These are phyloP conservation scores for Tinospora cordifolia DNA, from an alignment of 164 flowering plant genomes.

Conservation along the genomic window DNA sequence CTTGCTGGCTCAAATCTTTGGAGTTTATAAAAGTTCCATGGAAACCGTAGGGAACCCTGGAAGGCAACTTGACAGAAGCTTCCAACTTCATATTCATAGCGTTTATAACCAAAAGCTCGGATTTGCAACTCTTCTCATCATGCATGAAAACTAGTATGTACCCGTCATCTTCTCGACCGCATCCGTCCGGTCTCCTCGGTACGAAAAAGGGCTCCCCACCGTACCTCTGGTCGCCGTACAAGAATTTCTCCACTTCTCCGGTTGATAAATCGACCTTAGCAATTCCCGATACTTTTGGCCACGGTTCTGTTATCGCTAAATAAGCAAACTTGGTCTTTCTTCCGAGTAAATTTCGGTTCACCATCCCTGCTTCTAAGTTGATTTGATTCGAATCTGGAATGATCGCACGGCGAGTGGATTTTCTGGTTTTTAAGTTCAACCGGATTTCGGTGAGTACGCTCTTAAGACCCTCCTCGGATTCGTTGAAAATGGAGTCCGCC, in stretches of 20 bases:
- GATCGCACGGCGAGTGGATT: slow-evolving; percentile 52
- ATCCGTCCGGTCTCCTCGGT: slow-evolving; percentile 26
- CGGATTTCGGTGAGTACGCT: slow-evolving; percentile 75
- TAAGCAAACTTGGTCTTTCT: slow-evolving; percentile 65
- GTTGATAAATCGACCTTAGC: slow-evolving; percentile 72
- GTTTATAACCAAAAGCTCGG: slow-evolving; percentile 65
- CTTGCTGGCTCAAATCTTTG: slow-evolving; percentile 47
- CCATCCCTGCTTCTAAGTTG: slow-evolving; percentile 90
- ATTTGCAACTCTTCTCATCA: slow-evolving; percentile 53
- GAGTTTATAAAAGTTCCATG: slow-evolving; percentile 76
- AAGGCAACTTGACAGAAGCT: slow-evolving; percentile 58
- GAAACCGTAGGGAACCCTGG: slow-evolving; percentile 88
- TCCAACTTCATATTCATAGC: slow-evolving; percentile 46
- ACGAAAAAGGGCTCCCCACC: slow-evolving; percentile 89
- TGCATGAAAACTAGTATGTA: slow-evolving; percentile 66
- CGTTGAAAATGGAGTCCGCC: slow-evolving; percentile 85
- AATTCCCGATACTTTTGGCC: slow-evolving; percentile 90
- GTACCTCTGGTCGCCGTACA: slow-evolving; percentile 45
- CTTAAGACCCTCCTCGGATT: slow-evolving; percentile 50
- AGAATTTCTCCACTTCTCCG: slow-evolving; percentile 52
- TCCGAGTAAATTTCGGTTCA: slow-evolving; percentile 64
- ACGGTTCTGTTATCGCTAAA: slow-evolving; percentile 81
- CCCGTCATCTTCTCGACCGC: slow-evolving; percentile 60
- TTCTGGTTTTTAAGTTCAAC: slow-evolving; percentile 55
- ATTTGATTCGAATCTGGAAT: slow-evolving; percentile 34